Conservation (phyloP, 805 yeast species). For the Candida michaelii region DNA sequence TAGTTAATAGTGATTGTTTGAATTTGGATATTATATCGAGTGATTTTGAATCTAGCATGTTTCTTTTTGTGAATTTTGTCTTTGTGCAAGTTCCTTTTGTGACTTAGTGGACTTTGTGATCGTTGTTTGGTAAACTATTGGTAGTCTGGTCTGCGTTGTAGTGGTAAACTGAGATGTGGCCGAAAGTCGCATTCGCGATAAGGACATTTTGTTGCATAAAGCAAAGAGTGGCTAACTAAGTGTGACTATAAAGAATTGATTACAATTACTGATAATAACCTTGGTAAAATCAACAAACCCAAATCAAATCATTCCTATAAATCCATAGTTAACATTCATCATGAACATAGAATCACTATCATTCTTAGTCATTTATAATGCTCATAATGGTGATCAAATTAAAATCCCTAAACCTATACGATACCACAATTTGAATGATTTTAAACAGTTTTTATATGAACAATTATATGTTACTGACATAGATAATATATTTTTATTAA, state of each 20-base stretch:
- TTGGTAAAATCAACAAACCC: too few species aligned
- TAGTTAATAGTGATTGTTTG: slow-evolving; percentile 30
- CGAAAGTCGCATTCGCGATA: too few species aligned
- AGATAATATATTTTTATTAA: slow-evolving; percentile 49
- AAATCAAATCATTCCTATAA: too few species aligned
- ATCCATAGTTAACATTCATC: too few species aligned
- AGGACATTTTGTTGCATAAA: too few species aligned
- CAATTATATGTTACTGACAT: slow-evolving; percentile 23
- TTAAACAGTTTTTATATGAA: slow-evolving; percentile 31
- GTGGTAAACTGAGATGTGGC: too few species aligned
- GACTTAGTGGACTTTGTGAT: too few species aligned
- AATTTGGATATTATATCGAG: slow-evolving; percentile 38
- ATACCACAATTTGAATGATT: slow-evolving; percentile 32
- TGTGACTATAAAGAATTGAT: not conserved
- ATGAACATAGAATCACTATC: slow-evolving; percentile 13
- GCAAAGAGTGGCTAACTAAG: not conserved
- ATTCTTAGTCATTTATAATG: slow-evolving; percentile 33
- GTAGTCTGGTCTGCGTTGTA: too few species aligned
- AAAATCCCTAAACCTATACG: slow-evolving; percentile 42
- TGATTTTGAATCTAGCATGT: slow-evolving; percentile 34
- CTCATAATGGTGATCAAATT: slow-evolving; percentile 37
- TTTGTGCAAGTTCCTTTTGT: not conserved
- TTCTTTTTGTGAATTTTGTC: not conserved
- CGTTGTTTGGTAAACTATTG: too few species aligned
- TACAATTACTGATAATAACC: too few species aligned